These are phyloP conservation scores for Fusarium incarnatum DNA, from an alignment of 2,329 filamentous ascomycete species.

Conservation along the genomic window DNA sequence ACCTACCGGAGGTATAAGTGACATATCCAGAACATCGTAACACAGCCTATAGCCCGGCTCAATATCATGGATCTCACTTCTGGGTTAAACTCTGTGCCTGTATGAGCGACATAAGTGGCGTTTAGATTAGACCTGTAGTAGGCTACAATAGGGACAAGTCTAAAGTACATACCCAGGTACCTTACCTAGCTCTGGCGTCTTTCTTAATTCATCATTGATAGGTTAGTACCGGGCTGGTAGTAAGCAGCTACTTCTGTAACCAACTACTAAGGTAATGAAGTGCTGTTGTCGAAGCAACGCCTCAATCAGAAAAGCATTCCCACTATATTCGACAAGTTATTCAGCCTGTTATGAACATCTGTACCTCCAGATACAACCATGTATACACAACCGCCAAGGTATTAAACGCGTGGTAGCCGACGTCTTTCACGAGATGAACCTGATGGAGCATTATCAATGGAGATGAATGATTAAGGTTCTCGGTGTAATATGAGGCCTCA, in stretches of 20 bases:
- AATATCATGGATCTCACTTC: not conserved
- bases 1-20: not conserved
- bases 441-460: not conserved
- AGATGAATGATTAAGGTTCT: not conserved
- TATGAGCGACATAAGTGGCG: constrained; percentile 34
- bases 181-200: not conserved
- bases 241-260: not conserved
- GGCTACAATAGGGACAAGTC: not conserved
- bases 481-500: constrained; percentile 13
- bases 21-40: not conserved
- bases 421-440: not conserved
- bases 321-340: not conserved
- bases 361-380: not conserved
- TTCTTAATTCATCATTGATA: not conserved
- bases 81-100: constrained; percentile 20
- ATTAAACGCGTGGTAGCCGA: not conserved
- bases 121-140: constrained; percentile 7
- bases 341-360: not conserved
- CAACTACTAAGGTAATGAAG: not conserved
- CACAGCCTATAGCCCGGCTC: not conserved
- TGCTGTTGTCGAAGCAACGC: not conserved
- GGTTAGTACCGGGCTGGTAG: not conserved
- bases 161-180: too few species aligned
- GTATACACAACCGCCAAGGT: not conserved
- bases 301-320: not conserved